phyloP scores from a whole-genome alignment of 257 asterid genomes.

The Nicotiana tabacum region DNA sequence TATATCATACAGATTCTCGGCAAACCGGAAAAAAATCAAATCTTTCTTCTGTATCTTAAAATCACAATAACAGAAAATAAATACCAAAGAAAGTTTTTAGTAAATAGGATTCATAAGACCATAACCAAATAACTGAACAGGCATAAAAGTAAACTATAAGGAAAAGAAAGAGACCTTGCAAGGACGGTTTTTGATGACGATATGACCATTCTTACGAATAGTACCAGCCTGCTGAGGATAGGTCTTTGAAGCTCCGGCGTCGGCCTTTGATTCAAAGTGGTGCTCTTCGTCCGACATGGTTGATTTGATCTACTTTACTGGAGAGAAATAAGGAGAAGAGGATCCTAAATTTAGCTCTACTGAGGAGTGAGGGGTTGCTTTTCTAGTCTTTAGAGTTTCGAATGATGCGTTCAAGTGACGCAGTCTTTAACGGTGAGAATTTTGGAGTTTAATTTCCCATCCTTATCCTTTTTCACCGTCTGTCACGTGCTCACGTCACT shows the following conservation, averaged over 20 bases:
- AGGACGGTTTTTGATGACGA: constrained; percentile 37
- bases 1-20: not conserved
- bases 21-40: not conserved
- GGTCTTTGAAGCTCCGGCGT: constrained; percentile 45
- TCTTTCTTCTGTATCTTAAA: not conserved
- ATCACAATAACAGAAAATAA: not conserved
- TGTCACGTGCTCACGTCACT: not conserved
- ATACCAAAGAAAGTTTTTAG: not conserved
- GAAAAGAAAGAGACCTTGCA: constrained; percentile 30
- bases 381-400: not conserved
- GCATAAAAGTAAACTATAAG: not conserved
- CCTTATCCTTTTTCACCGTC: not conserved
- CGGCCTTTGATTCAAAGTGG: constrained; percentile 42
- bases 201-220: constrained; percentile 38
- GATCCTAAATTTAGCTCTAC: not conserved
- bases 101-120: too few relatives aligned
- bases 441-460: not conserved
- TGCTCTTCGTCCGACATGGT: constrained; percentile 49
- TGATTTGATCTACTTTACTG: not conserved
- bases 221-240: constrained; percentile 47
- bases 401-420: not conserved
- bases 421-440: not conserved
- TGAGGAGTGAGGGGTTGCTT: not conserved
- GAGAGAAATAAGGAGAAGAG: not conserved
- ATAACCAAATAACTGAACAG: not conserved